Percentiles rank a stretch among this genome's conserved stretches.
These are phyloP conservation scores for Pseudozyma thailandica DNA, from an alignment of 1,284 basidiomycete genomes.

Conservation along the genomic window DNA sequence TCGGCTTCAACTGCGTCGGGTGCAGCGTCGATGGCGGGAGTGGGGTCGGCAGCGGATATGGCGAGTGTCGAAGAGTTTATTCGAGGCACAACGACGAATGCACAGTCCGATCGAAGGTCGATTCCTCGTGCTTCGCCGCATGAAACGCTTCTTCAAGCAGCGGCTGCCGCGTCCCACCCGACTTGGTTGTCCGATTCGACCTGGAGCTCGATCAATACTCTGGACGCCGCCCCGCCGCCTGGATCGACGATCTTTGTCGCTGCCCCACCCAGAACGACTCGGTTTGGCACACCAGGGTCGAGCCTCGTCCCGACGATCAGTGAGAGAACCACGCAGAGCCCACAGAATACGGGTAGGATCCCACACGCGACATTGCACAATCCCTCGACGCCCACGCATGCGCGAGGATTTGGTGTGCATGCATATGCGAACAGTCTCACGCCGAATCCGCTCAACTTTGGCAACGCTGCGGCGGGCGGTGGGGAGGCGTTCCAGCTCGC, in stretches of 20 bases:
- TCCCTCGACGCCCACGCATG: conserved; percentile 1
- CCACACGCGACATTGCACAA: neutral
- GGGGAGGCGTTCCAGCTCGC: conserved; percentile 3
- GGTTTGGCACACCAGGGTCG: conserved; percentile 24
- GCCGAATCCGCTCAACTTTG: conserved; percentile 1
- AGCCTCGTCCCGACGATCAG: conserved; percentile 40
- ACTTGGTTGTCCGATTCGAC: conserved; percentile 50
- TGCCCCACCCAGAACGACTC: conserved; percentile 25
- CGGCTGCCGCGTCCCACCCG: conserved; percentile 25
- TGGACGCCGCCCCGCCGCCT: conserved; percentile 33
- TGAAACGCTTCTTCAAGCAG: conserved; percentile 23
- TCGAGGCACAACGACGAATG: conserved; percentile 2
- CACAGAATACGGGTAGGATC: neutral
- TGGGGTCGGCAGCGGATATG: neutral
- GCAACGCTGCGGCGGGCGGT: neutral
- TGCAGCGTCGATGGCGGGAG: neutral
- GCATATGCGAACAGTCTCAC: conserved; percentile 8
- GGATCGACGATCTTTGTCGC: conserved; percentile 49
- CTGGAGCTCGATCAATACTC: conserved; percentile 41
- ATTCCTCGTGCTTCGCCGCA: conserved; percentile 10
- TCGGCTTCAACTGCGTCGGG: neutral
- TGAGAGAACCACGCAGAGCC: conserved; percentile 35
- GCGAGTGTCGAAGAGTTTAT: conserved; percentile 22
- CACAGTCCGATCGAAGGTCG: neutral
- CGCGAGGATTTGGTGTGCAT: conserved; percentile 8